Conservation (phyloP, 2,329 filamentous ascomycete species). For the Aspergillus floridensis region DNA sequence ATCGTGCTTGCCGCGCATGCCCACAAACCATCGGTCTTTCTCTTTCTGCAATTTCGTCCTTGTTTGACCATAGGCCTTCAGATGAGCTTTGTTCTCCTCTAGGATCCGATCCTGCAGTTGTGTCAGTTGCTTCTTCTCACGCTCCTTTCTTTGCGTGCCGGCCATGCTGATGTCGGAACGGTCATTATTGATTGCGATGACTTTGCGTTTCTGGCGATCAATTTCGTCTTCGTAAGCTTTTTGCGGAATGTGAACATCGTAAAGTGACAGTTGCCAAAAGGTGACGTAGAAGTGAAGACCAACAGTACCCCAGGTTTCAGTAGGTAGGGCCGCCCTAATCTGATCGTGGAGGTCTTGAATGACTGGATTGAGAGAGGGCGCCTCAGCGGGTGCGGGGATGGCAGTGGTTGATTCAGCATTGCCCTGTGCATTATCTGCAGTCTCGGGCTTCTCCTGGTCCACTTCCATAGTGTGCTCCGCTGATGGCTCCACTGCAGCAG, state of each 20-base stretch:
- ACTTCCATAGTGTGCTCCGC: conserved; percentile 35
- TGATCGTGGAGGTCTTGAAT: conserved; percentile 72
- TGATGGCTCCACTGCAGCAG: conserved; percentile 18
- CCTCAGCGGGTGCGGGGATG: conserved; percentile 32
- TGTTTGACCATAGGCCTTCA: conserved; percentile 65
- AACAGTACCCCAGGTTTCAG: conserved; percentile 66
- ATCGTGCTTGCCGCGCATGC: conserved; percentile 61
- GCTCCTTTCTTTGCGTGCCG: conserved; percentile 65
- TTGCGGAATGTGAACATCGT: conserved; percentile 74
- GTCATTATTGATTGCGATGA: conserved; percentile 66
- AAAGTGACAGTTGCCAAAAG: conserved; percentile 87
- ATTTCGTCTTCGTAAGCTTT: conserved; percentile 76
- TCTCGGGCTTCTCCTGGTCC: conserved; percentile 28
- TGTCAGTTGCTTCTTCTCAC: conserved; percentile 66
- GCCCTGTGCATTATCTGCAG: conserved; percentile 13
- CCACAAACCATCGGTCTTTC: conserved; percentile 74
- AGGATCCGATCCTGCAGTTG: conserved; percentile 67
- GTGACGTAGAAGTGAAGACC: conserved; percentile 80
- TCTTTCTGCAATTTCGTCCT: conserved; percentile 70
- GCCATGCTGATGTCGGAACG: conserved; percentile 69
- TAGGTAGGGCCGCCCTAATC: conserved; percentile 60
- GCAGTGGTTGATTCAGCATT: conserved; percentile 23
- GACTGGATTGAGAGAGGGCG: conserved; percentile 62
- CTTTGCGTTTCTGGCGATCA: conserved; percentile 64
- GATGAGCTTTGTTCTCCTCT: conserved; percentile 70